Evolutionary conservation across 805 yeast species (phyloP), one percentile per base, ranked within the genome.

Genomic region (Teunomyces lycoperdinae): DNA sequence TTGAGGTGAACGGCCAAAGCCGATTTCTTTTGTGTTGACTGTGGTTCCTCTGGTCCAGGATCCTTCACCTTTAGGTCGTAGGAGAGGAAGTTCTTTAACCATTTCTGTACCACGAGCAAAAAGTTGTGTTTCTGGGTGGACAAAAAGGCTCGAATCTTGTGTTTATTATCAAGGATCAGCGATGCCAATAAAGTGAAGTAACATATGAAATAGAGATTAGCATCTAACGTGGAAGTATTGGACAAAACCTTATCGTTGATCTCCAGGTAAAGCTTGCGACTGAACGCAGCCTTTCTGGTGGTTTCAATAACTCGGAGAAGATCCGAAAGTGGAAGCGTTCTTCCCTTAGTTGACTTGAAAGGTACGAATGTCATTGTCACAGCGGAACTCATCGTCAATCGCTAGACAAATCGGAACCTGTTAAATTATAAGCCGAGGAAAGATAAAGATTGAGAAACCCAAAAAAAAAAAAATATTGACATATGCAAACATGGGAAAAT

Each of bases 141-240:
- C 17, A 73, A 50, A 46, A 67, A 73, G 27, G 45, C 52, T 44
- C 50, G 49, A 49, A 73, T 71, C 29, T 57, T 49, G 17, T 63
- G 64, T 47, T 70, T 71, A 58, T 73, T 73, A 44, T 71, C 61
- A 46, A 72, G 59, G 8, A 69, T 51, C 36, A 70, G 60, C 40
- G 74, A 66, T 38, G 68, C 43, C 50, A 71, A 53, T 30, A 73
- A 63, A 9, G 76, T 64, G 53, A 68, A 70, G 56, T 73, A 73
- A 58, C 78, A 73, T 28, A 71, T 60, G 57, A 73, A 73, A 52
- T 73, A 73, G 35, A 73, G 56, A 39, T 63, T 68, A 4, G 68
- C 54, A 54, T 73, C 78, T 16, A 73, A 61, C 3, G 73, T 68
- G 8, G 71, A 42, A 1, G 69, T 45, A 17, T 55, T 58, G 33